A percentile compares a stretch with the other conserved stretches of the same genome.
Conservation (phyloP, 2,329 filamentous ascomycete species). For the Ascocoryne sarcoides region DNA sequence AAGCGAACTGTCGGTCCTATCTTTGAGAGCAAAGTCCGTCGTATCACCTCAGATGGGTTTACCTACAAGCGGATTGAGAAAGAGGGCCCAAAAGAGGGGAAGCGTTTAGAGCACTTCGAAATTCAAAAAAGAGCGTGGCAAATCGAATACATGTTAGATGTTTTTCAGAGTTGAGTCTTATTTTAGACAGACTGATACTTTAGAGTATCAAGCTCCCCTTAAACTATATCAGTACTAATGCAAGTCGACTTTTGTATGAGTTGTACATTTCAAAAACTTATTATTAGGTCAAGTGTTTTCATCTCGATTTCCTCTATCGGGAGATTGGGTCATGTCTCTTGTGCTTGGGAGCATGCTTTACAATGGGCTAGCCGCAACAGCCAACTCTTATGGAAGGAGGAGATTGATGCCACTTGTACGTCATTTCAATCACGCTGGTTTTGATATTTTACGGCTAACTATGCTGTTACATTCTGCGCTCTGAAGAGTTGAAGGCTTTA, state of each 20-base stretch:
- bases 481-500: neutral
- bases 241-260: neutral
- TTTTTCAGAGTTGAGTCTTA: neutral
- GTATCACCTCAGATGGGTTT: neutral
- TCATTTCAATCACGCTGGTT: neutral
- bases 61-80: neutral
- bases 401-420: neutral
- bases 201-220: neutral
- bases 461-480: neutral
- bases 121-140: neutral
- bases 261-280: neutral
- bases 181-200: neutral
- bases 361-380: neutral
- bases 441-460: neutral
- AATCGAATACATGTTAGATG: neutral
- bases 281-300: neutral
- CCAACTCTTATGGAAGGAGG: neutral
- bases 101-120: neutral
- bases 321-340: neutral
- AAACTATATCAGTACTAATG: neutral
- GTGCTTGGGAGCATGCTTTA: neutral
- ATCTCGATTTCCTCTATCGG: neutral
- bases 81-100: neutral
- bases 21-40: neutral
- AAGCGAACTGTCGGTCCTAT: neutral